Conservation (phyloP, 2,329 filamentous ascomycete species). For the Geosmithia morbida region DNA sequence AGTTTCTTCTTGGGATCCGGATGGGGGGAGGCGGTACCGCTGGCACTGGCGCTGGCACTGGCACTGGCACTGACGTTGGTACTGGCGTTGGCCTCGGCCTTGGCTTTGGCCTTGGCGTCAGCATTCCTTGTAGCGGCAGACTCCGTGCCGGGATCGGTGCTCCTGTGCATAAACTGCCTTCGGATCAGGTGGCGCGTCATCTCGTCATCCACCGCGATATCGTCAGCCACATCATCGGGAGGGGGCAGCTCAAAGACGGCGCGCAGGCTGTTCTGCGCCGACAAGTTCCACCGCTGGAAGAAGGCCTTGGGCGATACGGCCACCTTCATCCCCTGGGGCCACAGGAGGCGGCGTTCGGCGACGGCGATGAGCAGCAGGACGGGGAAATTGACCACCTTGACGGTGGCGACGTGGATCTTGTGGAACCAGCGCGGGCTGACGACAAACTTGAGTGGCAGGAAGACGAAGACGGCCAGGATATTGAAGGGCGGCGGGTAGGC, state of each 20-base stretch:
- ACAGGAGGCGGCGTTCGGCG: slow-evolving; percentile 56
- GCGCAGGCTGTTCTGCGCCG: slow-evolving; percentile 56
- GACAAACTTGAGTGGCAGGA: slow-evolving; percentile 66
- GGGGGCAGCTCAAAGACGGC: slow-evolving; percentile 60
- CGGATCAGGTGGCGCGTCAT: slow-evolving; percentile 43
- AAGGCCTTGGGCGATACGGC: slow-evolving; percentile 4
- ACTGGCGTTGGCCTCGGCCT: no score
- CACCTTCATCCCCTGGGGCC: slow-evolving; percentile 24
- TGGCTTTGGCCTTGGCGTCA: neutral
- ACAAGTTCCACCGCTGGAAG: slow-evolving; percentile 55
- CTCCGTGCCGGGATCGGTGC: slow-evolving; percentile 19
- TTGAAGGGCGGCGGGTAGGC: slow-evolving; percentile 77
- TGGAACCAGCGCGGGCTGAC: slow-evolving; percentile 77
- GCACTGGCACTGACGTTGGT: neutral
- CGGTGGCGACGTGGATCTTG: slow-evolving; percentile 70
- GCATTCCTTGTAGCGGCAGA: no score
- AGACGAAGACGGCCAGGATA: slow-evolving; percentile 57
- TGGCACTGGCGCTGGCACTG: neutral
- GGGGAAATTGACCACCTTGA: slow-evolving; percentile 62
- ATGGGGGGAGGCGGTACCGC: neutral
- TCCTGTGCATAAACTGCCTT: slow-evolving; percentile 35
- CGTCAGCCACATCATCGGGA: slow-evolving; percentile 42
- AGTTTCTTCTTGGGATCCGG: slow-evolving; percentile 9
- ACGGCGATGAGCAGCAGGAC: slow-evolving; percentile 57
- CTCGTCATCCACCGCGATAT: slow-evolving; percentile 45